These are phyloP conservation scores for Brassica balearica DNA, from an alignment of 441 rosid genomes.

Conservation along the genomic window DNA sequence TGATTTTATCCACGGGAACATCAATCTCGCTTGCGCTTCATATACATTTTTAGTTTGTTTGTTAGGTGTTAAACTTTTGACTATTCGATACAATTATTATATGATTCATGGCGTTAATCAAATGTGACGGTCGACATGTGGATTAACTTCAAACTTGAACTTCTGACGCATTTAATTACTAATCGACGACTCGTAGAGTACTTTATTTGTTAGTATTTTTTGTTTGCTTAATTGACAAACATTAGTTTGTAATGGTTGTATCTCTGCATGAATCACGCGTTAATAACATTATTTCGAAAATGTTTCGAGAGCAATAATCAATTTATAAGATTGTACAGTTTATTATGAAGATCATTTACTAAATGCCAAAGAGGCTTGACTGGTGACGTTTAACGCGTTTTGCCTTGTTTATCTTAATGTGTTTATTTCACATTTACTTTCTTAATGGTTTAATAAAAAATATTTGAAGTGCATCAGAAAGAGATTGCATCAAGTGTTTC, in stretches of 20 bases:
- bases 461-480: too few species aligned
- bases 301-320: background rate
- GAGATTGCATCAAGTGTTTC: too few species aligned
- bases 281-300: background rate
- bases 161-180: slow-evolving; percentile 13
- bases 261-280: slow-evolving; percentile 37
- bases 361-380: background rate
- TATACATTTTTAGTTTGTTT: background rate
- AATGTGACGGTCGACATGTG: slow-evolving; percentile 40
- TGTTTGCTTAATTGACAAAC: background rate
- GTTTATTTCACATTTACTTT: too few species aligned
- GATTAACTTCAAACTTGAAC: slow-evolving; percentile 22
- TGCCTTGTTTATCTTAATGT: background rate
- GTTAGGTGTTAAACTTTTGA: slow-evolving; percentile 9
- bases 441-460: too few species aligned
- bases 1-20: slow-evolving; percentile 1
- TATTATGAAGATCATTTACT: background rate
- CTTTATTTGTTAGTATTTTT: background rate
- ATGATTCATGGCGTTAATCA: slow-evolving; percentile 18
- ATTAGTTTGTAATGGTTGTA: slow-evolving; percentile 2
- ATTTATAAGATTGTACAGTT: background rate
- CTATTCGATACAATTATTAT: background rate
- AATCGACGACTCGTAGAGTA: slow-evolving; percentile 7
- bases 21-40: slow-evolving; percentile 5
- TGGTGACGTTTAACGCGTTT: slow-evolving; percentile 38